Evolutionary conservation across 768 basidiomycete genomes (phyloP).

Genomic region (Pleurotus eryngii): DNA sequence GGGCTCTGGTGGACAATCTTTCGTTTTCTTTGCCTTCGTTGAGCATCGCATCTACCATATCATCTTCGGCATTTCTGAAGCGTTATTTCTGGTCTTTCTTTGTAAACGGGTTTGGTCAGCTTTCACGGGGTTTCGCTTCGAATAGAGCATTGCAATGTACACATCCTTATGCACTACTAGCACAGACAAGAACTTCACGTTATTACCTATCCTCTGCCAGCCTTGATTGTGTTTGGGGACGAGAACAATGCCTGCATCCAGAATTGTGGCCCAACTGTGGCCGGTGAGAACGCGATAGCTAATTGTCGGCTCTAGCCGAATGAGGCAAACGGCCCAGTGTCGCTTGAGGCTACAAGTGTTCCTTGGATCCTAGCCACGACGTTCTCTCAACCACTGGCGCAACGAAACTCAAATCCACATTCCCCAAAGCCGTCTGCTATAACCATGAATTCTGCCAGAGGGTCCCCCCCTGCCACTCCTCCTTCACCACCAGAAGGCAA

Average conservation of each 20-base stretch:
- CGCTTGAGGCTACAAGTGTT: background rate
- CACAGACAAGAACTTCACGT: background rate
- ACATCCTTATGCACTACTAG: background rate
- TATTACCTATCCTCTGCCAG: background rate
- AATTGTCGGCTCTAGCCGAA: slow-evolving; percentile 37
- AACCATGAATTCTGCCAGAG: slow-evolving; percentile 5
- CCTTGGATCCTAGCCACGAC: slow-evolving; percentile 5
- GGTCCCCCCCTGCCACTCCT: slow-evolving; percentile 35
- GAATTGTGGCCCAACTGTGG: background rate
- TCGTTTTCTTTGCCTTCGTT: background rate
- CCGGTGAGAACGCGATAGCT: background rate
- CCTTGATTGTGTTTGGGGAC: slow-evolving; percentile 1
- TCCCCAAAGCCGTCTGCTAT: background rate
- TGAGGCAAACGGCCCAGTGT: slow-evolving; percentile 3
- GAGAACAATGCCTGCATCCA: background rate
- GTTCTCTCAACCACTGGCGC: background rate
- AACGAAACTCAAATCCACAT: background rate
- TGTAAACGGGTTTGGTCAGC: slow-evolving; percentile 4
- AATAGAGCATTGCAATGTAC: background rate
- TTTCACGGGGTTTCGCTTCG: slow-evolving; percentile 1
- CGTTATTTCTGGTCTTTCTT: background rate
- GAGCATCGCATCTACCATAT: slow-evolving; percentile 4
- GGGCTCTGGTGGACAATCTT: background rate
- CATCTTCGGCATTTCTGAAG: background rate
- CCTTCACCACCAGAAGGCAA: slow-evolving; percentile 47